phyloP scores from a whole-genome alignment of 2,329 filamentous ascomycete genomes.

The Penicillium sp. region DNA sequence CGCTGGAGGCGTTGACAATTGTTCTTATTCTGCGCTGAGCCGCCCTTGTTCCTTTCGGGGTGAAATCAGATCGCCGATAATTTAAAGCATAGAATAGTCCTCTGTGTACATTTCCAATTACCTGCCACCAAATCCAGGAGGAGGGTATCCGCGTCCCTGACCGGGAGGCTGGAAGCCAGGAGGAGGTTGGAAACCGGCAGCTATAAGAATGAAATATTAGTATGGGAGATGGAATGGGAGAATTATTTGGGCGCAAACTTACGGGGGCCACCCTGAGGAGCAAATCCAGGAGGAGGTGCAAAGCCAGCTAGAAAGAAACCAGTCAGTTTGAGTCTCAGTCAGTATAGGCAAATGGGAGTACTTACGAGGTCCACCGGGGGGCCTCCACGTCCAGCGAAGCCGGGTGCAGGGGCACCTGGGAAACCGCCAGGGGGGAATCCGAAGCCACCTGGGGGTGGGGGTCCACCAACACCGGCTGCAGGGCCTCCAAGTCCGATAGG shows the following conservation, averaged over 20 bases:
- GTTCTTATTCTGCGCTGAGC: conserved; percentile 13
- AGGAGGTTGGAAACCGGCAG: conserved; percentile 58
- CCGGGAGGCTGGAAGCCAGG: conserved; percentile 72
- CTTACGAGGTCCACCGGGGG: conserved; percentile 53
- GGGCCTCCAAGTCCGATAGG: conserved; percentile 85
- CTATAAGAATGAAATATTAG: conserved; percentile 47
- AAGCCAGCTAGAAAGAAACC: conserved; percentile 43
- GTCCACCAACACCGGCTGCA: conserved; percentile 81
- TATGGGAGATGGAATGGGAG: conserved; percentile 10
- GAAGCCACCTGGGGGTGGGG: conserved; percentile 63
- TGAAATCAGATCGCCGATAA: conserved; percentile 24
- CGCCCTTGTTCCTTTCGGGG: conserved; percentile 15
- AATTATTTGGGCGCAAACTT: conserved; percentile 31
- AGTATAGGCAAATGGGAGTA: conserved; percentile 27
- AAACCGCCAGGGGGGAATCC: conserved; percentile 55
- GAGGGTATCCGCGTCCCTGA: conserved; percentile 53
- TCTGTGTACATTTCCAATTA: conserved; percentile 30
- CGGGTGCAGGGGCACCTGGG: conserved; percentile 52
- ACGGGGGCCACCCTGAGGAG: conserved; percentile 47
- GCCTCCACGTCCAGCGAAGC: conserved; percentile 55
- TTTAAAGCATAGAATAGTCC: conserved; percentile 26
- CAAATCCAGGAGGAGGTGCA: conserved; percentile 50
- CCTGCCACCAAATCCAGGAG: conserved; percentile 51
- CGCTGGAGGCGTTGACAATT: conserved; percentile 16
- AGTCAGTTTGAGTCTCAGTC: conserved; percentile 21